Evolutionary conservation across 2,329 filamentous ascomycete species (phyloP).

Genomic region (Paradendryphiella salina): DNA sequence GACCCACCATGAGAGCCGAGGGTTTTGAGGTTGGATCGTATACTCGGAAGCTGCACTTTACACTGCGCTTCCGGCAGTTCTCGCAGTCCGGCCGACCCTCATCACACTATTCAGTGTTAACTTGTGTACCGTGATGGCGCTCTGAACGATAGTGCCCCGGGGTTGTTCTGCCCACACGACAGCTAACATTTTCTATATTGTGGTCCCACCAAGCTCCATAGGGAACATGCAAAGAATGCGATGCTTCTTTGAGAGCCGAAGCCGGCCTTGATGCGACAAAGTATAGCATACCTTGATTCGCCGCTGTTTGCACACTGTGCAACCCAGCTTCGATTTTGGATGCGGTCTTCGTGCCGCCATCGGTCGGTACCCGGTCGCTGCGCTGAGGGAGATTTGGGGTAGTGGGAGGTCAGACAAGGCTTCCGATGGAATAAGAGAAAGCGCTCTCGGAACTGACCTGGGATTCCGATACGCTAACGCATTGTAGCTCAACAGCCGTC

Average conservation of each 20-base stretch:
- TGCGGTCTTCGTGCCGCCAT: constrained; percentile 19
- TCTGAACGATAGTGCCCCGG: background rate
- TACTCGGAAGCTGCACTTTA: constrained; percentile 25
- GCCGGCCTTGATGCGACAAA: background rate
- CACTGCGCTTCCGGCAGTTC: constrained; percentile 20
- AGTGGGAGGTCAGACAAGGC: background rate
- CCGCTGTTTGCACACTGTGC: constrained; percentile 23
- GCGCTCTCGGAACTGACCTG: background rate
- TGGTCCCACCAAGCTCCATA: background rate
- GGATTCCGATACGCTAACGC: background rate
- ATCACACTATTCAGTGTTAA: constrained; percentile 24
- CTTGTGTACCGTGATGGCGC: background rate
- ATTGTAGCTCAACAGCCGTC: background rate
- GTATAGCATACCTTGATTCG: constrained; percentile 21
- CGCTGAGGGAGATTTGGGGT: background rate
- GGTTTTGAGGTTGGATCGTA: constrained; percentile 14
- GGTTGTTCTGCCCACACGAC: background rate
- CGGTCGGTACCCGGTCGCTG: background rate
- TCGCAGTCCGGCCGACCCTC: constrained; percentile 22
- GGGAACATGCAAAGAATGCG: background rate
- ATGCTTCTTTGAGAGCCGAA: background rate
- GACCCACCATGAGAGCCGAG: background rate
- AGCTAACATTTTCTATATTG: background rate
- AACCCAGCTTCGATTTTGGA: constrained; percentile 18
- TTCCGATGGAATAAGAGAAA: background rate